Evolutionary conservation across 2,329 filamentous ascomycete genomes (phyloP).

Genomic region (Fusarium sp.): DNA sequence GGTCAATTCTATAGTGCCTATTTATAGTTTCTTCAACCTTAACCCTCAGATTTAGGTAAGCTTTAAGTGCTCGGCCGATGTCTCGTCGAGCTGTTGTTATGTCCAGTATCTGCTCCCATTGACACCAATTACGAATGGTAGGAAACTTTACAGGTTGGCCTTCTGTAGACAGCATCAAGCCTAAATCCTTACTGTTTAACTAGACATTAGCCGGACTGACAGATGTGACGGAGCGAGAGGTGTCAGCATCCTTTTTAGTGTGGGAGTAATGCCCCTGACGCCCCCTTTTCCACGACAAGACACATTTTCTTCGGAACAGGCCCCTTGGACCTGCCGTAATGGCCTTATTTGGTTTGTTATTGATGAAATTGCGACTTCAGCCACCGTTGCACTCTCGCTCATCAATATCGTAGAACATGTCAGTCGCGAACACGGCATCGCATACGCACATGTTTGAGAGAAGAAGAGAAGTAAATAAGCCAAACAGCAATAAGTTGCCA

Average conservation of each 20-base stretch:
- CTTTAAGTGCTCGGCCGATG: background rate
- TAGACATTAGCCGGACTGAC: background rate
- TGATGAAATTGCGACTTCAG: background rate
- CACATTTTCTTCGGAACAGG: background rate
- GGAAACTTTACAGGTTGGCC: background rate
- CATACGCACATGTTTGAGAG: background rate
- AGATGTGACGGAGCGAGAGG: background rate
- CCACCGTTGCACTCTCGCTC: background rate
- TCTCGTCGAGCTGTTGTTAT: background rate
- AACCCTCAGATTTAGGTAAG: background rate
- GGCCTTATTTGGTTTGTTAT: background rate
- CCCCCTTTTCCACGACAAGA: background rate
- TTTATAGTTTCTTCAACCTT: background rate
- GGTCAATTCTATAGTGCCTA: background rate
- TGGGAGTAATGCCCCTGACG: background rate
- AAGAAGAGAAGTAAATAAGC: constrained; percentile 3
- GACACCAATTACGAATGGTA: background rate
- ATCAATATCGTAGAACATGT: no score
- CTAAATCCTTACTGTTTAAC: background rate
- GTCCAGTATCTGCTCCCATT: background rate
- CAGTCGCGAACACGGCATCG: background rate
- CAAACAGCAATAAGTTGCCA: background rate
- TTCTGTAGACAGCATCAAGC: background rate
- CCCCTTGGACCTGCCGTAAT: background rate
- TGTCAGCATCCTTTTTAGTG: background rate